Conservation (phyloP, 2,329 filamentous ascomycete species). For the Amylocarpus encephaloides region DNA sequence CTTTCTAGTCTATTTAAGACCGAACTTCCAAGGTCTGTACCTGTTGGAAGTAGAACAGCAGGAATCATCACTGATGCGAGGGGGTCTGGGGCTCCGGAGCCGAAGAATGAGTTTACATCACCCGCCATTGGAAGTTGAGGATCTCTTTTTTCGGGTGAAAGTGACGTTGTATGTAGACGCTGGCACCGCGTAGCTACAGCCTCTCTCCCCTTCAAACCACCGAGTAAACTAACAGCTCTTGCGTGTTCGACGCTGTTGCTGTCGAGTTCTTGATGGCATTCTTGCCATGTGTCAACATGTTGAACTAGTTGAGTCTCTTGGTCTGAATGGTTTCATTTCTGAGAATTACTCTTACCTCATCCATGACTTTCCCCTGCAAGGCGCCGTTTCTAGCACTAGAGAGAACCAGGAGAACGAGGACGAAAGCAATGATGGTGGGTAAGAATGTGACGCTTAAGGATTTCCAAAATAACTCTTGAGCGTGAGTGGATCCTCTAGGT, state of each 20-base stretch:
- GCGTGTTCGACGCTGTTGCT: slow-evolving; percentile 1
- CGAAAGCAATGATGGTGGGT: slow-evolving; percentile 12
- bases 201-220: not conserved
- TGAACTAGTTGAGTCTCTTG: slow-evolving; percentile 10
- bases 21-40: not conserved
- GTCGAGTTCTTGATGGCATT: slow-evolving; percentile 15
- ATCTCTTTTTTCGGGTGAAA: not conserved
- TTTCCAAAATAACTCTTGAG: not conserved
- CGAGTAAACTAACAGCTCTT: not conserved
- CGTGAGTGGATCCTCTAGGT: not conserved
- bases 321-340: not conserved
- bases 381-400: slow-evolving; percentile 4
- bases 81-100: not conserved
- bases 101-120: slow-evolving; percentile 15
- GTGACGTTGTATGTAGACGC: not conserved
- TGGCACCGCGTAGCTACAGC: not conserved
- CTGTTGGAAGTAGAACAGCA: not conserved
- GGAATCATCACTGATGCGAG: slow-evolving; percentile 3
- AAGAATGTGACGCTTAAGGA: slow-evolving; percentile 10
- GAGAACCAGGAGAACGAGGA: slow-evolving; percentile 10
- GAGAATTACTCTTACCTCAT: slow-evolving; percentile 7
- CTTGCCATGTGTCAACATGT: slow-evolving; percentile 16
- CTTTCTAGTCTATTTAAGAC: slow-evolving; percentile 6
- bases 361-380: slow-evolving; percentile 8
- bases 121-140: not conserved